Base-by-base conservation (phyloP, 164 flowering plant genomes). In the Kalanchoe fedtschenkoi region DNA sequence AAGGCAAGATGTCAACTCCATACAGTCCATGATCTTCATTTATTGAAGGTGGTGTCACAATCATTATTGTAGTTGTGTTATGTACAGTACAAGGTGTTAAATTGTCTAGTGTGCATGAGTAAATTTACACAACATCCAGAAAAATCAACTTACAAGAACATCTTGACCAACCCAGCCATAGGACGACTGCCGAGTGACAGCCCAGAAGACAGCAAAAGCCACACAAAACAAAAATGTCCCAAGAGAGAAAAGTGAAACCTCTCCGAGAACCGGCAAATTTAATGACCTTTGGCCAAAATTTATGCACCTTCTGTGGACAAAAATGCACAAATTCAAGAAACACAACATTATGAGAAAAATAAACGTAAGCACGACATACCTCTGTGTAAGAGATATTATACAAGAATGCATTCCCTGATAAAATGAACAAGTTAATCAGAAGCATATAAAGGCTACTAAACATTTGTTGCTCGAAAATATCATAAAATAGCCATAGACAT, bases 101-200 rank as follows among this genome's bases (percentile, higher is more conserved):
- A 22, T 22, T 7, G 29, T 21, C 21, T 22, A 8, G 24, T 22
- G 29, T 19, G 10, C 54, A 47, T 22, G 9, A 22, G 28, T 47
- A 44, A 6, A 47, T 21, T 28, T 47, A 14, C 0, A 47, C 10
- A 14, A 8, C 54, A 47, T 47, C 28, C 26, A 47, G 29, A 21
- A 37, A n/a, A 47, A 46, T 7, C 3, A 37, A 71, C 96, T 85
- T 83, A 93, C 98, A 73, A 93, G 90, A 75, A 85, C 68, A 75
- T 93, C 96, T 83, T 93, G 98, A 26, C 96, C 92, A 74, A 90
- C 65, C 97, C 97, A 93, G 7, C 97, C 78, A 80, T 76, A 90
- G 61, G 97, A 84, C 72, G 74, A 74, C 42, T 65, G 74, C 70
- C 80, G 84, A 53, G 65, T 74, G 34, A 68, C 74, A 64, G 81